Conservation (phyloP, 257 asterid genomes). For the Nicotiana sylvestris region DNA sequence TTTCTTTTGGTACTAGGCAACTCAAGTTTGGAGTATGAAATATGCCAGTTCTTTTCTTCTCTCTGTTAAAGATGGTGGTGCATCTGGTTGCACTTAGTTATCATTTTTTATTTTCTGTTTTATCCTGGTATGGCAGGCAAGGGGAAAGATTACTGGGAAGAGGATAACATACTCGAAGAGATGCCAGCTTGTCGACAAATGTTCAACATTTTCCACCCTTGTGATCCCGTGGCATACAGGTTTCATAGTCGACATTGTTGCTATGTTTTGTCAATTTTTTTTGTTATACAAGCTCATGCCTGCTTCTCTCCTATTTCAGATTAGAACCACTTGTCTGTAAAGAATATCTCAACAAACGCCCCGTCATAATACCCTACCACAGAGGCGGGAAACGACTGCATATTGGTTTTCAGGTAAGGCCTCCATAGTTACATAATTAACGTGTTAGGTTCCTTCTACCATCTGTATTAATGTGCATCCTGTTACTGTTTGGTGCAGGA, state of each 20-base stretch:
- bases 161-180: constrained; percentile 72
- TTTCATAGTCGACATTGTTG: constrained; percentile 10
- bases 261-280: background rate
- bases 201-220: constrained; percentile 95
- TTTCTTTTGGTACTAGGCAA: background rate
- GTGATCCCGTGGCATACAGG: constrained; percentile 98
- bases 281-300: background rate
- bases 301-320: constrained; percentile 36
- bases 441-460: background rate
- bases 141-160: constrained; percentile 83
- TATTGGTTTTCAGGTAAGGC: constrained; percentile 72
- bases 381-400: constrained; percentile 95
- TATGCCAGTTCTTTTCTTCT: background rate
- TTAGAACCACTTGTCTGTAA: constrained; percentile 91
- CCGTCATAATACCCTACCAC: constrained; percentile 86
- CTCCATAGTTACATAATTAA: background rate
- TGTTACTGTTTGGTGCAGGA: constrained; percentile 50
- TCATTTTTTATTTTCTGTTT: constrained; percentile 2
- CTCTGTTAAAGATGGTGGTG: background rate
- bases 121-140: constrained; percentile 49
- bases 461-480: constrained; percentile 11
- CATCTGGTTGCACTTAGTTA: background rate
- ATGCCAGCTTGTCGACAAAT: constrained; percentile 90
- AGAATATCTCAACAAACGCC: constrained; percentile 63
- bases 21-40: background rate